Evolutionary conservation across 768 basidiomycete genomes (phyloP).

Genomic region (Megacollybia marginata): DNA sequence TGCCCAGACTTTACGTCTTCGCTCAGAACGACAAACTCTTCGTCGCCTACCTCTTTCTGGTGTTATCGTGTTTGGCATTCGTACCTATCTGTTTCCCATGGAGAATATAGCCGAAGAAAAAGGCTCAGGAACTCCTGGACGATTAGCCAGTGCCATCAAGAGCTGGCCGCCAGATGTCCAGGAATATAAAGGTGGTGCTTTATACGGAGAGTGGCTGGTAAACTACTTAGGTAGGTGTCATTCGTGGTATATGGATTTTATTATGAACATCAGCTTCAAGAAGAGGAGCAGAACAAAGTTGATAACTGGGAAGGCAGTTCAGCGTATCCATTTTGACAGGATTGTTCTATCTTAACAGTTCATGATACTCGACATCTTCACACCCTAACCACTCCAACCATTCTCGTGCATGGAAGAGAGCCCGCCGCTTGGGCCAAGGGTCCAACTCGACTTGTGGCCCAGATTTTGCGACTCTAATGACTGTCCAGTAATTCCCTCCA

Average conservation of each 20-base stretch:
- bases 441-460: conserved; percentile 28
- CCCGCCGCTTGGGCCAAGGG: conserved; percentile 49
- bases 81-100: conserved; percentile 54
- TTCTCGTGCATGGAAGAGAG: conserved; percentile 43
- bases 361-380: conserved; percentile 30
- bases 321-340: too few species aligned
- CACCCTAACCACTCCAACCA: conserved; percentile 65
- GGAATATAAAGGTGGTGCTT: conserved; percentile 33
- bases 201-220: conserved; percentile 25
- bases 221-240: conserved; percentile 26
- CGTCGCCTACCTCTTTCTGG: conserved; percentile 57
- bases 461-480: conserved; percentile 12
- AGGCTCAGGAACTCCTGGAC: conserved; percentile 53
- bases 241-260: too few species aligned
- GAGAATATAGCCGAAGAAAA: conserved; percentile 42
- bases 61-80: conserved; percentile 61
- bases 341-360: too few species aligned
- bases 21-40: conserved; percentile 62
- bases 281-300: too few species aligned
- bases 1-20: conserved; percentile 42
- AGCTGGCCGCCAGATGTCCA: conserved; percentile 62
- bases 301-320: too few species aligned
- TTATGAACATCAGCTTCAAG: too few species aligned
- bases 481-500: conserved; percentile 49
- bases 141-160: conserved; percentile 55